Evolutionary conservation across 345 rosid genomes (phyloP).

Genomic region (Combretum micranthum): DNA sequence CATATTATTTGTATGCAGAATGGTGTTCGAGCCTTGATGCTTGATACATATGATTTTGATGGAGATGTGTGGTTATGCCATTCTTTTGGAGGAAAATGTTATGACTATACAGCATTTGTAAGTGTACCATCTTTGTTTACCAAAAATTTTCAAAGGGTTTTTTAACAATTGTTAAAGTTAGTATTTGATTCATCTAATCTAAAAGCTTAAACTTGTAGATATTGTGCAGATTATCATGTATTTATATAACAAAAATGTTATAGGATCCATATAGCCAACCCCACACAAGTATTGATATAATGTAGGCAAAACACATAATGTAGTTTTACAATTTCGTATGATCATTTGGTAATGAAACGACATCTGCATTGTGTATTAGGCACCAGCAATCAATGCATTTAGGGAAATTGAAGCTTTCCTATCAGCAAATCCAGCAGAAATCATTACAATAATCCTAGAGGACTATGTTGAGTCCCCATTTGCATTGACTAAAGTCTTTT

Average conservation of each 20-base stretch:
- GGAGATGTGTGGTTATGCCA: slow-evolving; percentile 72
- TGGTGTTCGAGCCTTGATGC: slow-evolving; percentile 64
- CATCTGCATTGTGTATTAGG: slow-evolving; percentile 19
- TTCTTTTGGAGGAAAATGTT: slow-evolving; percentile 49
- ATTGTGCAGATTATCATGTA: too few relatives aligned
- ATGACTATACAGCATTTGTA: slow-evolving; percentile 63
- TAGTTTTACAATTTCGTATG: too few relatives aligned
- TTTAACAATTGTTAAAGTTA: too few relatives aligned
- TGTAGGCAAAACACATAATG: too few relatives aligned
- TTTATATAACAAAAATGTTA: too few relatives aligned
- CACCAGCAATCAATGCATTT: slow-evolving; percentile 47
- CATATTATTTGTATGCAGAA: slow-evolving; percentile 23
- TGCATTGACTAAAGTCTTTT: slow-evolving; percentile 52
- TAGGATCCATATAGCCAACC: too few relatives aligned
- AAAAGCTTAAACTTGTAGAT: too few relatives aligned
- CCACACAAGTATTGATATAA: too few relatives aligned
- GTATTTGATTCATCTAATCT: too few relatives aligned
- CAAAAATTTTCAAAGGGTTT: too few relatives aligned
- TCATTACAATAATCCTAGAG: slow-evolving; percentile 58
- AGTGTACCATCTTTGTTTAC: not conserved
- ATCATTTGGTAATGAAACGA: too few relatives aligned
- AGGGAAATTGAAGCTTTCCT: slow-evolving; percentile 59
- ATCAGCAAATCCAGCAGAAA: slow-evolving; percentile 43
- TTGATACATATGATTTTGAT: slow-evolving; percentile 57
- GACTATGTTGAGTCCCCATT: slow-evolving; percentile 50